Evolutionary conservation across 2,329 filamentous ascomycete species (phyloP).

Genomic region (Tetracladium maxilliforme): DNA sequence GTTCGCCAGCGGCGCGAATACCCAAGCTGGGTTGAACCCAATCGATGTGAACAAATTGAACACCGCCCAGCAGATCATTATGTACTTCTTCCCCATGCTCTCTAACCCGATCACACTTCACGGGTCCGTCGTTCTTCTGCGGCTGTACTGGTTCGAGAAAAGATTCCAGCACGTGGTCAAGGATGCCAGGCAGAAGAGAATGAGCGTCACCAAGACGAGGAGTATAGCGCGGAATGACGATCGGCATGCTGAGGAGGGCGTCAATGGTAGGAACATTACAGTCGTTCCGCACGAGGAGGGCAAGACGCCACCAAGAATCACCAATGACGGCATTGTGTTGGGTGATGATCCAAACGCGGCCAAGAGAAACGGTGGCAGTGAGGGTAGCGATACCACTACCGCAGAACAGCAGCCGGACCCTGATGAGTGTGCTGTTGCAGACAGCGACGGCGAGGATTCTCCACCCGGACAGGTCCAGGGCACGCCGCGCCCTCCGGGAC

Average conservation of each 20-base stretch:
- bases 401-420: constrained; percentile 1
- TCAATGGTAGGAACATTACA: constrained; percentile 50
- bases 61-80: constrained; percentile 58
- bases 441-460: too few relatives aligned
- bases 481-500: not conserved
- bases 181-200: constrained; percentile 53
- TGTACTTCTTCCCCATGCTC: constrained; percentile 58
- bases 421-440: not conserved
- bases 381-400: too few relatives aligned
- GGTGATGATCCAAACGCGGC: constrained; percentile 6
- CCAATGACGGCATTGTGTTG: constrained; percentile 43
- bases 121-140: constrained; percentile 75
- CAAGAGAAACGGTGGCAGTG: constrained; percentile 15
- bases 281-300: constrained; percentile 42
- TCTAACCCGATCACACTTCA: constrained; percentile 78
- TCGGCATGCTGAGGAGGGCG: constrained; percentile 41
- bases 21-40: constrained; percentile 87
- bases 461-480: too few relatives aligned
- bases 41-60: constrained; percentile 51
- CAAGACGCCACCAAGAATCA: constrained; percentile 35
- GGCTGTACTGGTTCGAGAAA: constrained; percentile 97
- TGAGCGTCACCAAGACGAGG: constrained; percentile 45
- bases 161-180: constrained; percentile 74
- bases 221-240: constrained; percentile 23
- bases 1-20: constrained; percentile 73